Percentiles rank a stretch among this genome's conserved stretches.
Conservation (phyloP, 306 rosid genomes). For the Oemleria cerasiformis region DNA sequence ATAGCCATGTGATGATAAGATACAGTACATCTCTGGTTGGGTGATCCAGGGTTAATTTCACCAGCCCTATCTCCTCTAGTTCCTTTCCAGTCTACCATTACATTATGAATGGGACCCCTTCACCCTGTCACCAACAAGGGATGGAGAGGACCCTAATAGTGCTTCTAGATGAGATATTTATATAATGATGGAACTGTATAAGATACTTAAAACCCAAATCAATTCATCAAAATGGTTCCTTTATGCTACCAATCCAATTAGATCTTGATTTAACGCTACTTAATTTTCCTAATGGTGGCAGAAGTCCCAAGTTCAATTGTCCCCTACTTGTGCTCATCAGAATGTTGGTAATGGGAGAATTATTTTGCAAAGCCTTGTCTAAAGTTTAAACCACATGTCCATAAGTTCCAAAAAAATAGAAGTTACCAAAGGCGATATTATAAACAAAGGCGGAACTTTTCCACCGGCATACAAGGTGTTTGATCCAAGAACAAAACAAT, state of each 20-base stretch:
- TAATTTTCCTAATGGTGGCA: too few relatives aligned
- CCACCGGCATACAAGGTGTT: slow-evolving; percentile 8
- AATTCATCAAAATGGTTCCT: neutral
- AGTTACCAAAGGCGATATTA: neutral
- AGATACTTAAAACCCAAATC: neutral
- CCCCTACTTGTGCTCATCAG: neutral
- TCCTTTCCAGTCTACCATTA: neutral
- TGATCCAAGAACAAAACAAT: slow-evolving; percentile 24
- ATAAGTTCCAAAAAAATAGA: neutral
- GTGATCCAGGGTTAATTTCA: slow-evolving; percentile 2
- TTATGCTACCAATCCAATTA: too few relatives aligned
- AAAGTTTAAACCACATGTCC: neutral
- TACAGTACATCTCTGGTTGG: neutral
- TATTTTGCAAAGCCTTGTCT: neutral
- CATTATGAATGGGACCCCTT: neutral
- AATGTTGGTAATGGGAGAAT: neutral
- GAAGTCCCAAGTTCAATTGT: too few relatives aligned
- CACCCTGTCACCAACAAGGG: neutral
- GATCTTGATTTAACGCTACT: too few relatives aligned
- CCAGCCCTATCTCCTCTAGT: neutral
- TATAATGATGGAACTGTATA: neutral
- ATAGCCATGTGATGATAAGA: slow-evolving; percentile 16
- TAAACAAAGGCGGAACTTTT: slow-evolving; percentile 11
- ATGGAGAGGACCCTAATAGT: neutral
- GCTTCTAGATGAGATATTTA: too few relatives aligned